Evolutionary conservation across 202 grass and related monocot species (phyloP), one percentile per base, ranked within the genome.

Genomic region (Setaria italica): DNA sequence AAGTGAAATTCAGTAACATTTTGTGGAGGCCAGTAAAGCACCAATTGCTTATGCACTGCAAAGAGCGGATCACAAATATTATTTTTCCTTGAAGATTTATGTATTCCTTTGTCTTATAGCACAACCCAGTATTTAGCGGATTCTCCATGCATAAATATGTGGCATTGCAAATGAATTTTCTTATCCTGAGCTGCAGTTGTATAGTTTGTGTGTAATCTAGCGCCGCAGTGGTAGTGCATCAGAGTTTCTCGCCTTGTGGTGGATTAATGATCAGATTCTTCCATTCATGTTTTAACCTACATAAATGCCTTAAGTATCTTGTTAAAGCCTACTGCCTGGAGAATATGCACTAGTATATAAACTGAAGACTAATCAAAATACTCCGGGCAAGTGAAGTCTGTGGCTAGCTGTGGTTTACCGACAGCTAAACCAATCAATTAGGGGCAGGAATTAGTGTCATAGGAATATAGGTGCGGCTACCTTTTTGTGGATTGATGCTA

Each of bases 401-500:
- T 70, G 62, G 47, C 56, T 35, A 11, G 1, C 30, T 21, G 30
- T 33, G 58, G 49, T 80, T 49, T 67, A n/a, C 58, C n/a, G 29
- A 65, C 8, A 67, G 10, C 7, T 68, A 68, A 46, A 78, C 11
- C 68, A 8, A 43, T 79, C 41, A 74, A 79, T 2, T 1, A 41
- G 3, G 1, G 3, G 15, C 30, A 71, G 49, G 73, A 67, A 59
- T 12, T 67, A 16, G 54, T 8, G 0, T 5, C 6, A 0, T 86
- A 25, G 10, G 17, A 56, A 37, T 77, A 71, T 35, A 1, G 30
- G 50, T 5, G 56, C 34, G 30, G 29, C 29, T 78, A 11, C 9
- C 64, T 47, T 78, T 86, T 48, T 19, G 58, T 60, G 21, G 16
- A 80, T 76, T 89, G 11, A 47, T 85, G 32, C 43, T 81, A 73